Base-by-base conservation (phyloP, 257 asterid genomes). In the Gynochthodes officinalis region DNA sequence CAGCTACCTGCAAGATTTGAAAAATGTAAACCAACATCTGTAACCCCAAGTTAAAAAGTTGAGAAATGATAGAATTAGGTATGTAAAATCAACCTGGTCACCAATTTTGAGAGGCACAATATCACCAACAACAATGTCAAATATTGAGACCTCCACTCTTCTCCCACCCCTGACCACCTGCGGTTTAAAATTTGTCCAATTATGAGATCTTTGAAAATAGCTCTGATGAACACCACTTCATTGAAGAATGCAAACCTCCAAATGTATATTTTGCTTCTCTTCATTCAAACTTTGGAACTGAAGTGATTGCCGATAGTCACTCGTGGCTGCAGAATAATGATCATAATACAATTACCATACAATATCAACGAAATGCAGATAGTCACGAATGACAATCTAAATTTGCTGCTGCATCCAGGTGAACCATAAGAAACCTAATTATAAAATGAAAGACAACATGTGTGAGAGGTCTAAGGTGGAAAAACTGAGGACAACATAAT, bases 291-390 rank as follows among this genome's bases (percentile, higher is more conserved):
- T 91, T 82, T 88, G 98, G 79, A 94, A 94, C 75, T 94, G 98
- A 67, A 94, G 98, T 59, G 98, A 91, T 73, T 94, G 98, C 78
- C 82, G 90, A 83, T 94, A 94, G 84, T 94, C 98, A 77, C 97
- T 94, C 19, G 90, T 83, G 75, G 97, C 98, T 94, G 85, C 84
- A 81, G 73, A 77, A 43, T 15, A 37, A 59, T 9, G 27, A 32
- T 8, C 28, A 44, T 4, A 27, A 25, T 13, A 52, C 14, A 21
- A 30, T 49, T 46, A 37, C 14, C 53, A 58, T 60, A 43, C 21
- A 16, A 19, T 13, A 32, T 35, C 23, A 12, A 53, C 64, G 11
- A 52, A 8, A n/a, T 48, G 2, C 60, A 30, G 25, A 21, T 48
- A 33, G 30, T 23, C n/a, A 49, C 61, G 1, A 57, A 10, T 57